Base-by-base conservation (phyloP, 2,329 filamentous ascomycete species). In the Penicillium occitanis region DNA sequence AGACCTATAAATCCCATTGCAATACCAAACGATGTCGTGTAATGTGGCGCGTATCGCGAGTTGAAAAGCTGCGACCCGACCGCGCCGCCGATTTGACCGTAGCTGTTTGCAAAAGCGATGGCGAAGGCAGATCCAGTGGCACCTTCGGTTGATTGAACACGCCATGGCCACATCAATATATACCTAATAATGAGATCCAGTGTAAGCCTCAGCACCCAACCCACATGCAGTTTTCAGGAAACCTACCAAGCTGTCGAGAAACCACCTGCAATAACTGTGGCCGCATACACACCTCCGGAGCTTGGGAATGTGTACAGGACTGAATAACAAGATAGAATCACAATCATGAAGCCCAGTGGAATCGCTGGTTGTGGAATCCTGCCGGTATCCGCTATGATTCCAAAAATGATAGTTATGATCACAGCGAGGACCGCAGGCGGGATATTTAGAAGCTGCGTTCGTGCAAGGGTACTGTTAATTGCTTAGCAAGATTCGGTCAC, bases 321-420 rank as follows among this genome's bases (percentile, higher is more conserved):
- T 19, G 42, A n/a, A 44, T 84, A 83, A 59, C 81, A 83, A 14
- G 75, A 76, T 13, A 81, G 70, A 28, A 83, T 81, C 10, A 82
- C 72, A 44, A 76, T 65, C 19, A 83, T 75, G 58, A 83, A 82
- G 0, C 73, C 69, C 0, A 84, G 71, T 2, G 82, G 80, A 61
- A 80, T 80, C 0, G 82, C 53, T 0, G 82, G 82, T 5, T 78
- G 74, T 1, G 82, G 81, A 0, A 83, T 71, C 0, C 74, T 72
- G 1, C 76, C 79, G 42, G 78, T 80, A 67, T 83, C 80, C 6
- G 81, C 78, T 7, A 79, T 77, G 33, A 80, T 72, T 0, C 82
- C 81, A 0, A 57, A 84, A 82, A 11, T 74, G 78, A 19, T 76
- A 81, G 44, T 5, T 8, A 46, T 17, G 2, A 6, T 11, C 40